Base-by-base conservation (phyloP, 2,329 filamentous ascomycete genomes). In the Arthrobotrys musiformis region DNA sequence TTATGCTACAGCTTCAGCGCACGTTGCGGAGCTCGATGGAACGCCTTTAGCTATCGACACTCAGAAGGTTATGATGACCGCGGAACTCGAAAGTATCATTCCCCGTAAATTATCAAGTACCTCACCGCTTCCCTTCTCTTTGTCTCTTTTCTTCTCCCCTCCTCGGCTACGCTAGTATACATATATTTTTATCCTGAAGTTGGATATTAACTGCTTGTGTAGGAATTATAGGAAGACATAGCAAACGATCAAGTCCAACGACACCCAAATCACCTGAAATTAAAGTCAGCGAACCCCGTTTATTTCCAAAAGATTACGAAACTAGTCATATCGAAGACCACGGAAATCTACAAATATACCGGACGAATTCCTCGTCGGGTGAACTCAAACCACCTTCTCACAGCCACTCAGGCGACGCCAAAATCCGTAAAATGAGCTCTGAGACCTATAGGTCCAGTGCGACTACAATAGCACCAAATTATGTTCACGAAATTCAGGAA, bases 31-130 rank as follows among this genome's bases (percentile, higher is more conserved):
- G 40, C 63, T 76, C 40, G 72, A 76, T 58, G 72, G 72, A 40
- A 76, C 72, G 11, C 72, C 72, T 40, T 28, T 76, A 42, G 50
- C 50, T 58, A 58, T 69, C 37, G 72, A 76, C 50, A 69, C 56
- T 26, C 72, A 76, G 50, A 76, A 76, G 46, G 72, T 76, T 44
- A 60, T 76, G 22, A 52, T 76, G 56, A 69, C 72, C 15, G 62
- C 72, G 26, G 72, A 76, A 42, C 48, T 76, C 54, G 54, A 64
- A 69, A 70, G 72, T 52, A 76, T 76, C 33, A 58, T 76, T 42
- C 72, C 72, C 72, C 72, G 64, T 63, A 76, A 69, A 76, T 40
- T 76, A 69, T 69, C 63, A 69, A 76, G 70, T 75, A 75, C n/a
- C 46, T 61, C 61, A 35, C 62, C 54, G 19, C 44, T 48, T 40